Evolutionary conservation across 2,329 filamentous ascomycete species (phyloP), one percentile per base, ranked within the genome.

Genomic region (Chrysoporthe puriensis): DNA sequence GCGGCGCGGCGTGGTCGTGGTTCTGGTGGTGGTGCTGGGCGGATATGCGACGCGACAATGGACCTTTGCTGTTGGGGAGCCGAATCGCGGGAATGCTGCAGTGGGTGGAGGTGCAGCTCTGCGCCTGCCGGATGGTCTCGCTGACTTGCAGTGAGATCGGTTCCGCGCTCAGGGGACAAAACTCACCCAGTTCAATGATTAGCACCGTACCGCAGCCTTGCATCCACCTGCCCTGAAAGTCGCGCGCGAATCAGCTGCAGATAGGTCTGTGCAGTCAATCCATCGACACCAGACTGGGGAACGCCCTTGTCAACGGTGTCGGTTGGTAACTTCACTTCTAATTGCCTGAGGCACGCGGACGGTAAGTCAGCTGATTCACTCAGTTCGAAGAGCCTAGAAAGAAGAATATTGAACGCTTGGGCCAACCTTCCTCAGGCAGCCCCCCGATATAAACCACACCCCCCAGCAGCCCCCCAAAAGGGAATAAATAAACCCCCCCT

Each of bases 321-420:
- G 42, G 26, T 8, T 18, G 21, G 18, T 43, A 42, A 42, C 36
- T 57, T 11, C 14, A 40, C 21, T 4, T 57, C 42, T 36, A 26
- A 54, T 7, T 13, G 5, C 16, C 26, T 40, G 54, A 64, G 26
- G 11, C 43, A 48, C 48, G 34, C 43, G n/a, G 21, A 18, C 11
- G 42, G 26, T 44, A 21, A 54, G 62, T 64, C 61, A 67, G 66
- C 61, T 67, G 66, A 48, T 64, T 34, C 46, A 36, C 59, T 36
- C 36, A 61, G 9, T 42, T 40, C 26, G n/a, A 36, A 36, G 54
- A 52, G 48, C 21, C 54, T 40, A 32, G 32, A 32, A 18, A 36
- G 26, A 6, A 32, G 26, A 34, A 40, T 34, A 36, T 58, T n/a
- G 14, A 7, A 18, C 54, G 63, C 54, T 59, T 59, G 54, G 56